Evolutionary conservation across 2,329 filamentous ascomycete genomes (phyloP), one percentile per base, ranked within the genome.

Genomic region (Blastomyces gilchristii): DNA sequence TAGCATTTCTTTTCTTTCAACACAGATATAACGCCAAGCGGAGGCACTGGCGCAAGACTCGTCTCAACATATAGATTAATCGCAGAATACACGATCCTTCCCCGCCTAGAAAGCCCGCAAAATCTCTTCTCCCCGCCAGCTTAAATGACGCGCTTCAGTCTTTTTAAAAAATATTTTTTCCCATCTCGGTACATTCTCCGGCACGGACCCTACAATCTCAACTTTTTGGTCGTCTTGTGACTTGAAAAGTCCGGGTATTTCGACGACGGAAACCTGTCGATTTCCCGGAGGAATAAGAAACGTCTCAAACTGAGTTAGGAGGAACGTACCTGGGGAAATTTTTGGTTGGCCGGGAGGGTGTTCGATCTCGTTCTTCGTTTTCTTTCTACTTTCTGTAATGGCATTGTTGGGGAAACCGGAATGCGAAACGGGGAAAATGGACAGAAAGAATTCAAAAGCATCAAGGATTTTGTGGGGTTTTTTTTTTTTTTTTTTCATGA

Each of bases 21-120:
- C 39, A 73, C 79, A 99, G 94, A 84, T 99, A 99, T 88, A 99
- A 99, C 85, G 92, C 94, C 77, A 99, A 99, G 90, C 86, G 94
- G 82, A 90, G 94, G 83, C 94, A 99, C 81, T 99, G 94, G 94
- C 91, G 94, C 85, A 99, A 99, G 93, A 97, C 94, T 79, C 89
- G 91, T 79, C 91, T 99, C 83, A 91, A 91, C 79, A 95, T 99
- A 85, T 99, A 94, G 39, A 58, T 58, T 31, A 34, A 45, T 58
- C 39, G 41, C 57, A 41, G 12, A 85, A 86, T 81, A 79, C 80
- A 78, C 83, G 80, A 75, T 78, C 75, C 69, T 69, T 73, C 74
- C 71, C 71, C 71, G 70, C 69, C 68, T 70, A 2, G 7, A 45
- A 60, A 59, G 16, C 1, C 57, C 45, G 28, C 58, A 47, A 52